Base-by-base conservation (phyloP, 192 early-diverging fungal species). In the Coemansia sp. region DNA sequence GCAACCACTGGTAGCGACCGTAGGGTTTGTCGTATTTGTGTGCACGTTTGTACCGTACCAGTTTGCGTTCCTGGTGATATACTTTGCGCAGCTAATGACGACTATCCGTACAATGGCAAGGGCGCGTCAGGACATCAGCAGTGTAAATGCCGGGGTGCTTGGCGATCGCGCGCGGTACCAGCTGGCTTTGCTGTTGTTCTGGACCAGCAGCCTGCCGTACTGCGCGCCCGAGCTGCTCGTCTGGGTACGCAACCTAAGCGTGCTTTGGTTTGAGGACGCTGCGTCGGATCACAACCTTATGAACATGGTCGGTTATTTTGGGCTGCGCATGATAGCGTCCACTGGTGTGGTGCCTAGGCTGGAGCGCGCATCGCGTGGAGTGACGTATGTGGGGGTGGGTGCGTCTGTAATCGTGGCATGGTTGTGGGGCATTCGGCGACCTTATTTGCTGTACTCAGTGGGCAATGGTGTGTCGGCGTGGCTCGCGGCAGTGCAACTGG, bases 241-340 rank as follows among this genome's bases (percentile, higher is more conserved):
- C 5, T 92, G 90, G 90, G 86, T 89, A 53, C 77, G 88, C 22
- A 92, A 92, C 56, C 59, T 92, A 34, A 83, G 86, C 17, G 90
- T 92, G 9, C 66, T 86, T 55, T 92, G 90, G 90, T 88, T 86
- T 57, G 90, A 85, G 23, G 88, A 89, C 12, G 88, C 89, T 13
- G 85, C 90, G 14, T 90, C 87, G 2, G 88, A 89, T 51, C 88
- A 92, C 58, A 85, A 65, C 52, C 38, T 65, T 38, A 43, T 58
- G 2, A 65, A 63, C 41, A 69, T 71, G 59, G 59, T 51, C 17
- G 67, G 64, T 18, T 81, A 73, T 55, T 82, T 76, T 67, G 57
- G 67, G 15, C 47, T 73, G 27, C 52, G 61, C 0, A 46, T 71
- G 47, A 50, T 73, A 51, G 66, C 74, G 7, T 57, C 68, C 14